Evolutionary conservation across 192 early-diverging fungal species (phyloP).

Genomic region (Gaertneriomyces semiglobifer): DNA sequence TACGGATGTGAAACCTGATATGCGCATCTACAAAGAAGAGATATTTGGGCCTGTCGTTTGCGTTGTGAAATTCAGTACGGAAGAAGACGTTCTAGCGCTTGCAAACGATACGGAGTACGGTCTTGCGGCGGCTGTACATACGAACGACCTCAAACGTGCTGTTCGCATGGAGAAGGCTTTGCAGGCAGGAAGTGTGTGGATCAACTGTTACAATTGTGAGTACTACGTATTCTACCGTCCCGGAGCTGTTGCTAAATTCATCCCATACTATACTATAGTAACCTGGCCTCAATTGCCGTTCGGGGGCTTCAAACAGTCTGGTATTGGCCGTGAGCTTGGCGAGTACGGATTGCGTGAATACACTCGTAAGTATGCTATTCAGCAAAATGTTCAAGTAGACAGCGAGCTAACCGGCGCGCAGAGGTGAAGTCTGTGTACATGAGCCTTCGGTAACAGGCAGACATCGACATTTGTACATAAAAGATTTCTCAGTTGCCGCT

Average conservation of each 20-base stretch:
- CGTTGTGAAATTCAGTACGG: slow-evolving; percentile 64
- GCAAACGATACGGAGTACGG: slow-evolving; percentile 78
- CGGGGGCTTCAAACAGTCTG: slow-evolving; percentile 70
- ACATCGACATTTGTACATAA: too few species aligned
- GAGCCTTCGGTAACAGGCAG: not conserved
- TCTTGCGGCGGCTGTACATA: slow-evolving; percentile 84
- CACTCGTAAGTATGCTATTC: slow-evolving; percentile 29
- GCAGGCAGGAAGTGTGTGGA: slow-evolving; percentile 49
- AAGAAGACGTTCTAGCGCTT: slow-evolving; percentile 73
- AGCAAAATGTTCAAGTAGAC: too few species aligned
- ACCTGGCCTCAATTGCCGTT: slow-evolving; percentile 48
- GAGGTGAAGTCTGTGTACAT: slow-evolving; percentile 1
- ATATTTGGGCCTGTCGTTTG: slow-evolving; percentile 90
- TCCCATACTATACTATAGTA: not conserved
- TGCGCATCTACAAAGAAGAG: slow-evolving; percentile 74
- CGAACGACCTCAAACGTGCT: slow-evolving; percentile 57
- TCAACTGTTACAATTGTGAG: slow-evolving; percentile 43
- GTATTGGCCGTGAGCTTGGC: slow-evolving; percentile 70
- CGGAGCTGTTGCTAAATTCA: not conserved
- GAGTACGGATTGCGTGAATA: slow-evolving; percentile 68
- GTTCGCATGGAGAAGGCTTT: slow-evolving; percentile 32
- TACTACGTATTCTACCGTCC: not conserved
- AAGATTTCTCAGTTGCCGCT: too few species aligned
- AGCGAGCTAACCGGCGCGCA: too few species aligned
- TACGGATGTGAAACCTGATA: slow-evolving; percentile 59